Base-by-base conservation (phyloP, 768 basidiomycete species). In the Agaricus subrufescens region DNA sequence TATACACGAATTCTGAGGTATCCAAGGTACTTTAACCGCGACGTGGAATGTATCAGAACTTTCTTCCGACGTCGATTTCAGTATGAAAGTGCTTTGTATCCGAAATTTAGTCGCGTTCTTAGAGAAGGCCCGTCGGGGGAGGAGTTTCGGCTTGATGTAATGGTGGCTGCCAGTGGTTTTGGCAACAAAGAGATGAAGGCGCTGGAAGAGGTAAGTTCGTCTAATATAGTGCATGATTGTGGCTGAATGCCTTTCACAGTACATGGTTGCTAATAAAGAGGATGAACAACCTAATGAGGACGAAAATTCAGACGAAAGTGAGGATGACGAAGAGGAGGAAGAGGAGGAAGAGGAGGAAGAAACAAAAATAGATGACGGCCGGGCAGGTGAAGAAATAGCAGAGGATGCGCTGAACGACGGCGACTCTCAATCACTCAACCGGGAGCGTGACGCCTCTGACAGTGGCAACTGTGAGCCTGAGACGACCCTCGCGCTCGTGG, bases 1-100 rank as follows among this genome's bases (percentile, higher is more conserved):
- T 34, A 34, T 54, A 51, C 11, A 57, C 54, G 56, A 53, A 51
- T 38, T 31, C 58, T 52, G 37, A 8, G 46, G 60, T 29, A n/a
- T 56, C 26, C 55, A 59, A 96, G 95, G 92, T 99, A 97, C 74
- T 99, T 99, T 74, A 96, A 98, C 70, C 87, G 97, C 23, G 97
- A 99, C 70, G 97, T 99, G 7, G 89, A 96, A 57, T 98, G 97
- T 69, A 94, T 99, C 62, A 82, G 94, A 34, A 86, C 82, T 8
- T 99, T 97, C 74, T 98, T 99, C 77, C 80, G 78, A 64, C 80
- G 92, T 57, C 76, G 95, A 26, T 98, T 98, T 74, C 83, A 86
- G 57, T 99, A 96, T 68, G 97, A 98, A 72, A 94, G 93, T 58
- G 74, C 79, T 0, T 71, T 94, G 42, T 98, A 91, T 71, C 97